Base-by-base conservation (phyloP, 1,284 basidiomycete genomes). In the Cutaneotrichosporon arboriforme region DNA sequence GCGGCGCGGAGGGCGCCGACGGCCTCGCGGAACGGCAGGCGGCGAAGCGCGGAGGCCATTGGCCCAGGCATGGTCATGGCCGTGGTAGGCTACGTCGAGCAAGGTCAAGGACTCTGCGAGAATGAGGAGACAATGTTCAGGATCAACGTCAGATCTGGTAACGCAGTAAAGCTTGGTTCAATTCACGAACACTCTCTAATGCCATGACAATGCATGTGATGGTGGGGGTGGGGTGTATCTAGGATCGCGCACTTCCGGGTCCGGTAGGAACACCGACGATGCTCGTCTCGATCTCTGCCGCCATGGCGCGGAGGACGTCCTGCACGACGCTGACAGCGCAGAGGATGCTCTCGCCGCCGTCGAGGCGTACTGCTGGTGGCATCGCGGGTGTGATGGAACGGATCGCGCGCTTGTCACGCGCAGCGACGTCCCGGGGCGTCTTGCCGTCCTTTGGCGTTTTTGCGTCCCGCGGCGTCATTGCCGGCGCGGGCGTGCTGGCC, bases 11-110 rank as follows among this genome's bases (percentile, higher is more conserved):
- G 54, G 2, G 56, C n/a, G 4, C 34, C 36, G n/a, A 70, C 13
- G 2, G 65, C 63, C 21, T 66, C 51, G 40, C 56, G 54, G 9
- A 69, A 49, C 1, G 65, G 65, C 44, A 67, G 44, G 26, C 63
- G 47, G 10, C 67, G 38, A 23, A 49, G 47, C 13, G 47, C 20
- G 7, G 41, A 7, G 14, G 41, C 39, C 18, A 23, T 35, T 13
- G 45, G 20, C 21, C 23, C 21, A 3, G 37, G 37, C 47, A 49
- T 49, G 23, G 39, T 42, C n/a, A n/a, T n/a, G n/a, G n/a, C n/a
- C n/a, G n/a, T n/a, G n/a, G n/a, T n/a, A n/a, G n/a, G n/a, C n/a
- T n/a, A n/a, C n/a, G n/a, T n/a, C n/a, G n/a, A n/a, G n/a, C n/a
- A n/a, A n/a, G n/a, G n/a, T n/a, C n/a, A n/a, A n/a, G n/a, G n/a